Evolutionary conservation across 352 stramenopile genomes (phyloP), one percentile per base, ranked within the genome.

Genomic region (Phytophthora sp.): DNA sequence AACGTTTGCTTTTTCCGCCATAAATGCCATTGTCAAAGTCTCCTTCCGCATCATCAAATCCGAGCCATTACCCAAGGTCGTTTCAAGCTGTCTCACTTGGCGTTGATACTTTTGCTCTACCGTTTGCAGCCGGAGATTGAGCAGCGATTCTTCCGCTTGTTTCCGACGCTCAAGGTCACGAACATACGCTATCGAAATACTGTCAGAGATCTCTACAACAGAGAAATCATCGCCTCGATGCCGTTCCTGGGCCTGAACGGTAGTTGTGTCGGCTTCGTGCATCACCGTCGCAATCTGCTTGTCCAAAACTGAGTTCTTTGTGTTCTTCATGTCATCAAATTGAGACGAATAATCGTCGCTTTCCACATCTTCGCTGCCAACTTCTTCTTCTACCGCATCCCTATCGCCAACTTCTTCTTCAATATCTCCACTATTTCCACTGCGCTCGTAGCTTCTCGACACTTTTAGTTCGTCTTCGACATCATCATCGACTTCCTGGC

Each of bases 1-100:
- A 24, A 90, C 52, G 35, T 79, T 77, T 2, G 77, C 79, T 46
- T 80, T 79, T 39, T 89, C 80, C 0, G 76, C 76, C 24, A 84
- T 44, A 47, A 80, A 86, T 3, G 62, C 61, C 69, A 89, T 82
- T 16, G 53, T 61, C 1, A 82, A 39, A 5, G 74, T 66, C 42
- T 89, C 64, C 63, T 76, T 72, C 3, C 62, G 71, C 5, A 71
- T 79, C 63, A 2, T 68, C 27, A 20, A n/a, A n/a, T n/a, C n/a
- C n/a, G n/a, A n/a, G n/a, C 57, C 21, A 36, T 9, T 24, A 18
- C 7, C 18, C 51, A 29, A 20, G 4, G 42, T 38, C 0, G 72
- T 39, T 3, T 72, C 57, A 3, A 91, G 38, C 7, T 52, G 13
- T 4, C 59, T 23, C 5, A 76, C 26, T 29, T 89, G 74, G 7